A percentile compares a stretch with the other conserved stretches of the same genome.
These are phyloP conservation scores for Luvunga scandens DNA, from an alignment of 345 rosid genomes.

Conservation along the genomic window DNA sequence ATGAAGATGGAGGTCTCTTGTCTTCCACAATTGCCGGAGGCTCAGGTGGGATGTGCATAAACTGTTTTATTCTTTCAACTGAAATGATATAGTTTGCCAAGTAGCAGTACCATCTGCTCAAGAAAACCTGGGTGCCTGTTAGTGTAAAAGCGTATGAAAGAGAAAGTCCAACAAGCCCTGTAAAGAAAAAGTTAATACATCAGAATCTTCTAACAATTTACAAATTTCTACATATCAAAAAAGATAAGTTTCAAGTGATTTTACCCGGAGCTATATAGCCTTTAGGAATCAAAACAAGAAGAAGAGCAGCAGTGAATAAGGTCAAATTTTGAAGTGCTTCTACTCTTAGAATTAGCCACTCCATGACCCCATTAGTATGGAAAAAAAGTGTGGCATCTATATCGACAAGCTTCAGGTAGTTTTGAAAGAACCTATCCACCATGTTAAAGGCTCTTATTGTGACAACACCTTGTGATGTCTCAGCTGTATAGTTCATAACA, in stretches of 20 bases:
- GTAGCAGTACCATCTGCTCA: slow-evolving; percentile 58
- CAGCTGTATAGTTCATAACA: slow-evolving; percentile 79
- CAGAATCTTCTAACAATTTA: neutral
- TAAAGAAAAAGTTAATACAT: neutral
- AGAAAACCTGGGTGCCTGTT: slow-evolving; percentile 49
- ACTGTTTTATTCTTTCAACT: slow-evolving; percentile 73
- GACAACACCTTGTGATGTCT: slow-evolving; percentile 78
- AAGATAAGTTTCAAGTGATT: neutral
- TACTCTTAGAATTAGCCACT: slow-evolving; percentile 73
- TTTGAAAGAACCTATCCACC: slow-evolving; percentile 57
- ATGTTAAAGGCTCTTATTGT: slow-evolving; percentile 82
- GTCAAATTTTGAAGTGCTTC: slow-evolving; percentile 72
- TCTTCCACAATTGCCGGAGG: slow-evolving; percentile 61
- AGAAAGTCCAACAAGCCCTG: slow-evolving; percentile 73
- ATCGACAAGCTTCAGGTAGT: slow-evolving; percentile 62
- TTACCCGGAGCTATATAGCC: slow-evolving; percentile 56
- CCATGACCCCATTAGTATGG: slow-evolving; percentile 72
- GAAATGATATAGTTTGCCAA: slow-evolving; percentile 67
- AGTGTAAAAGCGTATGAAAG: slow-evolving; percentile 74
- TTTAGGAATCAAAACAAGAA: slow-evolving; percentile 68
- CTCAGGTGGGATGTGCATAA: slow-evolving; percentile 58
- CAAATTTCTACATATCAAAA: neutral
- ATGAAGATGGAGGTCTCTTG: slow-evolving; percentile 54
- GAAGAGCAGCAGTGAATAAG: slow-evolving; percentile 64
- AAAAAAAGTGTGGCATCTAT: slow-evolving; percentile 72